Evolutionary conservation across 208 protist genomes (phyloP).

Genomic region (Crithidia bombi): DNA sequence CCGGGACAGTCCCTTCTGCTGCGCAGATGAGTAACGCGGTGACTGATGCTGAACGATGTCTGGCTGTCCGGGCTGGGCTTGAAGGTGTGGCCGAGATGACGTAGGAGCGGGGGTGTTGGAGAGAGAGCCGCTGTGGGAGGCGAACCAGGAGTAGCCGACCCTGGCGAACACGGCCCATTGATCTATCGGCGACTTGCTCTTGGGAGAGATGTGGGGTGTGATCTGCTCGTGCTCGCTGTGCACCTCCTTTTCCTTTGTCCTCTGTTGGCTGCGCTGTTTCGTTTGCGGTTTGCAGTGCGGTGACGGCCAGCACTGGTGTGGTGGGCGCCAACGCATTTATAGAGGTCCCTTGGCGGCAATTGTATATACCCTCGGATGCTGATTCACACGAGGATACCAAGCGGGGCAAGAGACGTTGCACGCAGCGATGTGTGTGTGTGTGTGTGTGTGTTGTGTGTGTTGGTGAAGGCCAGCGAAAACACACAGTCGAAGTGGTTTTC

Average conservation of each 20-base stretch:
- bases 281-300: background rate
- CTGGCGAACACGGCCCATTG: constrained; percentile 27
- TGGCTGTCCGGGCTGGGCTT: background rate
- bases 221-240: background rate
- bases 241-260: background rate
- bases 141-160: constrained; percentile 32
- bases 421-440: background rate
- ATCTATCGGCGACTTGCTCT: constrained; percentile 34
- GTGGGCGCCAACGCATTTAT: constrained; percentile 12
- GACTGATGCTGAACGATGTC: too few relatives aligned
- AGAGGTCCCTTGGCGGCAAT: constrained; percentile 40
- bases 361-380: constrained; percentile 36
- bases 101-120: background rate
- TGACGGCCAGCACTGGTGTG: background rate
- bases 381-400: constrained; percentile 49
- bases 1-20: too few relatives aligned
- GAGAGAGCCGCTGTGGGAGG: background rate
- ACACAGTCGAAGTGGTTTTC: constrained; percentile 32
- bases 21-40: too few relatives aligned
- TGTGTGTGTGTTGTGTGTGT: background rate
- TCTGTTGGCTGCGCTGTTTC: background rate
- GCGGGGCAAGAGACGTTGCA: constrained; percentile 32
- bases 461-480: constrained; percentile 31
- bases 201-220: constrained; percentile 12
- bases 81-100: constrained; percentile 1